Percentiles rank a stretch among this genome's conserved stretches.
phyloP scores from a whole-genome alignment of 805 yeast species.

The Saccharomycopsis fodiens region DNA sequence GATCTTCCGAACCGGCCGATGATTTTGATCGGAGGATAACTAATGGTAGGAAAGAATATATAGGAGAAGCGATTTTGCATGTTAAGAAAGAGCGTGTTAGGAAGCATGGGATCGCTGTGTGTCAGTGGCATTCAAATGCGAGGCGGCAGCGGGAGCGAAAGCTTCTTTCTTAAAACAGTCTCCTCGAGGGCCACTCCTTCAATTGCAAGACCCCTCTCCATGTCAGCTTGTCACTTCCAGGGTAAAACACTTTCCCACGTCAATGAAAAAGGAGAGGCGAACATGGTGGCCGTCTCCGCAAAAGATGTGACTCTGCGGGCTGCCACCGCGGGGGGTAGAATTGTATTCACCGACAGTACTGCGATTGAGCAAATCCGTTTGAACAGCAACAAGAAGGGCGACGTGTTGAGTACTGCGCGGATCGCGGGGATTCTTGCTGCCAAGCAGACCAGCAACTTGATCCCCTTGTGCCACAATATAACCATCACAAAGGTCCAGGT shows the following conservation, averaged over 20 bases:
- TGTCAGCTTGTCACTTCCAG: too few relatives aligned
- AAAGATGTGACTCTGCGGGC: constrained; percentile 33
- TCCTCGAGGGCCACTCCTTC: too few relatives aligned
- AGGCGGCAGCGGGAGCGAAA: too few relatives aligned
- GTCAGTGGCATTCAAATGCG: too few relatives aligned
- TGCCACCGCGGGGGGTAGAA: constrained; percentile 38
- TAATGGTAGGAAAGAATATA: too few relatives aligned
- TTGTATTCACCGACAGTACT: constrained; percentile 31
- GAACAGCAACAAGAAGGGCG: constrained; percentile 42
- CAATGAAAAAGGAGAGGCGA: constrained; percentile 34
- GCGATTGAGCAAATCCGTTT: constrained; percentile 29
- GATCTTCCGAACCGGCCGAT: constrained; percentile 44
- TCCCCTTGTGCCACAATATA: constrained; percentile 47
- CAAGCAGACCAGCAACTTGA: constrained; percentile 37
- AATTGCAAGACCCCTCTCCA: too few relatives aligned
- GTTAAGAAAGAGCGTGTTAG: too few relatives aligned
- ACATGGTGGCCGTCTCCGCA: constrained; percentile 41
- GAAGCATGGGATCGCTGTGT: too few relatives aligned
- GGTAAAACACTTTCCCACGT: constrained; percentile 36
- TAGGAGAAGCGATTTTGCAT: too few relatives aligned
- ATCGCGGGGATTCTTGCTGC: constrained; percentile 47
- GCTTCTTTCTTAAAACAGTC: too few relatives aligned
- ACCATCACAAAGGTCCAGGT: constrained; percentile 34
- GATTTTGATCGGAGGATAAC: constrained; percentile 50
- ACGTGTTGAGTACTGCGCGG: constrained; percentile 40